Conservation (phyloP, 192 early-diverging fungal genomes). For the Allomyces macrogynus region DNA sequence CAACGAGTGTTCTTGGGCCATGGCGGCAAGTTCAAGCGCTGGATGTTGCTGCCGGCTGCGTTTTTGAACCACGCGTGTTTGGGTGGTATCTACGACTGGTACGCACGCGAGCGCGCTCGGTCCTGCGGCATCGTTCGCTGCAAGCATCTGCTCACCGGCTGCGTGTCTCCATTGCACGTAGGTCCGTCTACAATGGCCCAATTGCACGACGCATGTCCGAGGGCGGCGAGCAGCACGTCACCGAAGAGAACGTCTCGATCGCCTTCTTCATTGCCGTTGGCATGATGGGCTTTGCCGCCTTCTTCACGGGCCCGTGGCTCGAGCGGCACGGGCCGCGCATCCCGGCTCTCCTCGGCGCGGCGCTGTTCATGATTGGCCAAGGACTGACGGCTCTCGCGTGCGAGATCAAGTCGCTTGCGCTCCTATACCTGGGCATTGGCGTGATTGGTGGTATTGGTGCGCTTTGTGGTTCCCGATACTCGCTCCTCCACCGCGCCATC, state of each 20-base stretch:
- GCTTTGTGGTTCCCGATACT: neutral
- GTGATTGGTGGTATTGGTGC: slow-evolving; percentile 41
- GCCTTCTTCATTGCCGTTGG: slow-evolving; percentile 62
- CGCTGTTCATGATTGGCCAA: slow-evolving; percentile 47
- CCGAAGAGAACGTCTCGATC: slow-evolving; percentile 26
- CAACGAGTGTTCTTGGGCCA: too few relatives aligned
- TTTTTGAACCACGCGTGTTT: slow-evolving; percentile 51
- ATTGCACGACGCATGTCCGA: slow-evolving; percentile 37
- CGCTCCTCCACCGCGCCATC: too few relatives aligned
- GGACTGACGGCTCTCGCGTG: slow-evolving; percentile 40
- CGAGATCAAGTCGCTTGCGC: slow-evolving; percentile 27
- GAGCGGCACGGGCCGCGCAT: slow-evolving; percentile 51
- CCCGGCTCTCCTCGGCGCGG: slow-evolving; percentile 36
- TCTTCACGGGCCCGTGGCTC: slow-evolving; percentile 58
- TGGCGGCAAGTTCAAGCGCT: slow-evolving; percentile 33
- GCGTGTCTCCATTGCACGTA: neutral
- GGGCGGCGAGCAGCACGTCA: slow-evolving; percentile 8
- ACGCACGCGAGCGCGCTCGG: too few relatives aligned
- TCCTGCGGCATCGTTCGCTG: too few relatives aligned
- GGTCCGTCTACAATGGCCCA: slow-evolving; percentile 44
- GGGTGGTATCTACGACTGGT: slow-evolving; percentile 58
- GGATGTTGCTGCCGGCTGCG: slow-evolving; percentile 46
- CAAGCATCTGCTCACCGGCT: too few relatives aligned
- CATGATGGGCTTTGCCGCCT: slow-evolving; percentile 48
- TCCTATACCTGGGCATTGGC: slow-evolving; percentile 53